Conservation (phyloP, 2,329 filamentous ascomycete genomes). For the Myriosclerotinia scirpicola region DNA sequence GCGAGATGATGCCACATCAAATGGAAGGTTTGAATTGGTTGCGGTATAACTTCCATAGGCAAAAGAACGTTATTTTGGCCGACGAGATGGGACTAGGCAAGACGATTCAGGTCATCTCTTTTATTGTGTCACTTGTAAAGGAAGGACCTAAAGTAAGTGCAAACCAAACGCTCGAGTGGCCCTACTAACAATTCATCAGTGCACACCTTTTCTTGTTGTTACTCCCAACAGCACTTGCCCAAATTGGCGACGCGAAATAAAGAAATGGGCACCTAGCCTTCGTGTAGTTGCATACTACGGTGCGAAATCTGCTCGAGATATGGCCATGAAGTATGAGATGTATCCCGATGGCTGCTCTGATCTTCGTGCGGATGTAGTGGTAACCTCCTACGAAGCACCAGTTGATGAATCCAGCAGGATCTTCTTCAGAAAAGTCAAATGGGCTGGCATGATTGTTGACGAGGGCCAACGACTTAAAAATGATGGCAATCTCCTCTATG, state of each 20-base stretch:
- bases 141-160: slow-evolving; percentile 50
- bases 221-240: slow-evolving; percentile 93
- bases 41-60: slow-evolving; percentile 80
- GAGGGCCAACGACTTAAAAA: slow-evolving; percentile 96
- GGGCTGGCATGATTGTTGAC: slow-evolving; percentile 88
- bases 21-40: slow-evolving; percentile 94
- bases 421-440: slow-evolving; percentile 70
- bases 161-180: slow-evolving; percentile 47
- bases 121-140: slow-evolving; percentile 72
- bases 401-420: slow-evolving; percentile 66
- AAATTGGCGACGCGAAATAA: slow-evolving; percentile 97
- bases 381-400: slow-evolving; percentile 92
- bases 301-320: slow-evolving; percentile 67
- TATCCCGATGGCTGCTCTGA: slow-evolving; percentile 66
- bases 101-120: slow-evolving; percentile 86
- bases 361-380: slow-evolving; percentile 84
- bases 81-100: slow-evolving; percentile 99
- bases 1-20: slow-evolving; percentile 91
- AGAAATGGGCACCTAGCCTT: slow-evolving; percentile 83
- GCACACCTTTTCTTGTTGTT: slow-evolving; percentile 90
- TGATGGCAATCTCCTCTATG: slow-evolving; percentile 80
- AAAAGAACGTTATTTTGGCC: slow-evolving; percentile 85
- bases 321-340: slow-evolving; percentile 81
- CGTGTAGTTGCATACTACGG: slow-evolving; percentile 94
- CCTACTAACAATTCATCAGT: slow-evolving; percentile 50